Conservation (phyloP, 2,329 filamentous ascomycete genomes). For the Colletotrichum magnum region DNA sequence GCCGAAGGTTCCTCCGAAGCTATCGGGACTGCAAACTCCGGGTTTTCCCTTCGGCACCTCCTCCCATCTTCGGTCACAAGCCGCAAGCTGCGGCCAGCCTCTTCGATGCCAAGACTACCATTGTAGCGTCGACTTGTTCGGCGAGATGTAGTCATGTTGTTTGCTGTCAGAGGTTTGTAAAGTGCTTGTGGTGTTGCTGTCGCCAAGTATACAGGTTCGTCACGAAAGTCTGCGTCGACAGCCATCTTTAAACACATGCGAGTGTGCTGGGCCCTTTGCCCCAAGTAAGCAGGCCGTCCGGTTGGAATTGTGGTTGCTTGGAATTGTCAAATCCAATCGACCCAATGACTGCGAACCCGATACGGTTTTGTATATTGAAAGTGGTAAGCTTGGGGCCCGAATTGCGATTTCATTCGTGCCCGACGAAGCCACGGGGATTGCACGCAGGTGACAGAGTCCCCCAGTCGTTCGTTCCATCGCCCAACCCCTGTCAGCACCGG, state of each 20-base stretch:
- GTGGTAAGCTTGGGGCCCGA: slow-evolving; percentile 15
- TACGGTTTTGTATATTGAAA: slow-evolving; percentile 16
- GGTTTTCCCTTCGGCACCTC: neutral
- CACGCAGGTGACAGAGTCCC: neutral
- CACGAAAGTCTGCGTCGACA: neutral
- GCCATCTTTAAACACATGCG: slow-evolving; percentile 22
- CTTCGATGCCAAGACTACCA: neutral
- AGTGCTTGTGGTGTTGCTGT: neutral
- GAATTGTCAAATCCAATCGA: slow-evolving; percentile 22
- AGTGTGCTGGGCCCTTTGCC: neutral
- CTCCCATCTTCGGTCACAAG: neutral
- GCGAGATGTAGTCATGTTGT: slow-evolving; percentile 1
- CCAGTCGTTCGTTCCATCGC: neutral
- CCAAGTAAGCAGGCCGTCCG: neutral
- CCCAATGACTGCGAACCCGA: slow-evolving; percentile 19
- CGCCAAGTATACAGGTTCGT: neutral
- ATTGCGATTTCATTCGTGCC: slow-evolving; percentile 16
- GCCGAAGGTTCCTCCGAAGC: neutral
- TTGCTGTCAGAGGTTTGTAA: neutral
- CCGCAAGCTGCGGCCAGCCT: neutral
- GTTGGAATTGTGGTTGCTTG: slow-evolving; percentile 16
- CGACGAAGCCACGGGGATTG: neutral
- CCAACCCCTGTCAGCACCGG: neutral
- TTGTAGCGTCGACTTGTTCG: neutral
- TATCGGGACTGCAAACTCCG: neutral